These are phyloP conservation scores for Lyophyllum decastes DNA, from an alignment of 768 basidiomycete genomes.

Conservation along the genomic window DNA sequence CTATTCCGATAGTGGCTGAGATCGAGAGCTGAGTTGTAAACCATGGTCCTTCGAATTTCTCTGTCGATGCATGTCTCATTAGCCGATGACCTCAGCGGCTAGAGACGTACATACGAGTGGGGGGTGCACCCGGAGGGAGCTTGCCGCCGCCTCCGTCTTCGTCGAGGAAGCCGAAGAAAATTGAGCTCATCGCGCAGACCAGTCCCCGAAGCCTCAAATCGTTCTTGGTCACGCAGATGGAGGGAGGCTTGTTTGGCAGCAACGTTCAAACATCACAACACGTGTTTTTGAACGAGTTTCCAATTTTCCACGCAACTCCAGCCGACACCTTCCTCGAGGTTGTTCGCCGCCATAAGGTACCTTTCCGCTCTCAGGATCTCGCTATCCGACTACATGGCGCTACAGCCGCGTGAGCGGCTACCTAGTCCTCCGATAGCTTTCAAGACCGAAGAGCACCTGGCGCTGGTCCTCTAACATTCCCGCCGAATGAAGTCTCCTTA, in stretches of 20 bases:
- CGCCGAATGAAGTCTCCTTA: too few species aligned
- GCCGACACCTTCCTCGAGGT: too few species aligned
- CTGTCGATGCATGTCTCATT: slow-evolving; percentile 33
- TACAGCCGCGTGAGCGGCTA: too few species aligned
- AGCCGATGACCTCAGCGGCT: not conserved
- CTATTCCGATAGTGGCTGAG: slow-evolving; percentile 73
- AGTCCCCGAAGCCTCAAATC: not conserved
- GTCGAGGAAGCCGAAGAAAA: slow-evolving; percentile 20
- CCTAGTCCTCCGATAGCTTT: too few species aligned
- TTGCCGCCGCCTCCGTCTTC: slow-evolving; percentile 37
- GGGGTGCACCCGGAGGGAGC: slow-evolving; percentile 30
- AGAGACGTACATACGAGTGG: slow-evolving; percentile 22
- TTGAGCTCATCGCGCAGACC: slow-evolving; percentile 16
- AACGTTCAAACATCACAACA: not conserved
- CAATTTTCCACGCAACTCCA: too few species aligned
- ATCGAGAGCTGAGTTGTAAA: slow-evolving; percentile 87
- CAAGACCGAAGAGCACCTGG: too few species aligned
- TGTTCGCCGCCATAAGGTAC: too few species aligned
- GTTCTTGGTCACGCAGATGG: not conserved
- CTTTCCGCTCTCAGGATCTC: too few species aligned
- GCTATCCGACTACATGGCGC: too few species aligned
- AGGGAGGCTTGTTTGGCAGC: not conserved
- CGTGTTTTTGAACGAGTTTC: not conserved
- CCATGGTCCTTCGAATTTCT: slow-evolving; percentile 92
- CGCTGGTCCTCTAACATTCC: too few species aligned